Conservation (phyloP, 352 stramenopile species). For the Globisporangium paddicum region DNA sequence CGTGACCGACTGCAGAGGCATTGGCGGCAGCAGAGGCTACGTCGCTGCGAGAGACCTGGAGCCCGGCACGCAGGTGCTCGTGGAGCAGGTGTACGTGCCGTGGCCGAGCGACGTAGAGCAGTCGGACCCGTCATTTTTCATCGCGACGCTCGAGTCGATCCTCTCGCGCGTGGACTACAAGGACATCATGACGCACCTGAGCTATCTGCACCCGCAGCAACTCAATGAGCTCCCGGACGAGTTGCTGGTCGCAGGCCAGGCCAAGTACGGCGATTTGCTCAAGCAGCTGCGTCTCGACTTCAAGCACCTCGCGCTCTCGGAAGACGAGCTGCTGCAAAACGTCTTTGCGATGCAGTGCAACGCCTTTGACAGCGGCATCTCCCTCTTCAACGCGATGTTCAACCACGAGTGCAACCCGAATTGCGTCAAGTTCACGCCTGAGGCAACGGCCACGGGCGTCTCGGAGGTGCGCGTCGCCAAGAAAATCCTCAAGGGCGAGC, state of each 20-base stretch:
- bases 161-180: conserved; percentile 61
- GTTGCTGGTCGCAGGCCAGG: conserved; percentile 41
- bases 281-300: conserved; percentile 50
- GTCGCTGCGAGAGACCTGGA: conserved; percentile 72
- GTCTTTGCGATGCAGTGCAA: conserved; percentile 93
- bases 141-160: conserved; percentile 87
- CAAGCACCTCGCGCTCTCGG: conserved; percentile 32
- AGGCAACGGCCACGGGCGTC: conserved; percentile 43
- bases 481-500: conserved; percentile 79
- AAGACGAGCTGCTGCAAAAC: conserved; percentile 82
- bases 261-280: conserved; percentile 57
- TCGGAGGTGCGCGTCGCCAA: conserved; percentile 91
- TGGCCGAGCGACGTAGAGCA: conserved; percentile 87
- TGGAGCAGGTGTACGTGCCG: conserved; percentile 88
- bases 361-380: conserved; percentile 91
- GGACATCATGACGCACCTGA: conserved; percentile 71
- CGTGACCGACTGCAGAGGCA: conserved; percentile 34
- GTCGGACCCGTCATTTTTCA: conserved; percentile 72
- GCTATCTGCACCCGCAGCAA: conserved; percentile 83
- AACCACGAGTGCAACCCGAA: conserved; percentile 95
- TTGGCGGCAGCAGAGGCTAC: conserved; percentile 87
- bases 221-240: conserved; percentile 58
- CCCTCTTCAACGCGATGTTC: conserved; percentile 93
- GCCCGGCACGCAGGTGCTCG: conserved; percentile 86
- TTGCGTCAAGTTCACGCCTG: conserved; percentile 91